These are phyloP conservation scores for Stentor coeruleus DNA, from an alignment of 73 alveolate genomes.

Conservation along the genomic window DNA sequence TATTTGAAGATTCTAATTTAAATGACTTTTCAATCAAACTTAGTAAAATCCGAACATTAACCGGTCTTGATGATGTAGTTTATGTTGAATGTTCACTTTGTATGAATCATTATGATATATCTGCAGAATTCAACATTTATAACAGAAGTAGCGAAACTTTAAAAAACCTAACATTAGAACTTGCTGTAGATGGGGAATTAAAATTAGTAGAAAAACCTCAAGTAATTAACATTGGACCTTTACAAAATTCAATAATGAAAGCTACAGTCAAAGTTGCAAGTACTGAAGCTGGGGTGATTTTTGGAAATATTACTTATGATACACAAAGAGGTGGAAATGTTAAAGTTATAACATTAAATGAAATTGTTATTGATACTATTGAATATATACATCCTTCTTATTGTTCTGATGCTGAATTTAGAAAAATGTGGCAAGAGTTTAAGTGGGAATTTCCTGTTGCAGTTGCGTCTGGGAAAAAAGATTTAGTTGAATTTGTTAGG, in stretches of 20 bases:
- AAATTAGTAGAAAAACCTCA: slow-evolving; percentile 87
- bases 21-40: slow-evolving; percentile 44
- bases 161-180: slow-evolving; percentile 73
- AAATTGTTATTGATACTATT: slow-evolving; percentile 80
- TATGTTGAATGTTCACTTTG: slow-evolving; percentile 86
- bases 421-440: slow-evolving; percentile 94
- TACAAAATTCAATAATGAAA: slow-evolving; percentile 55
- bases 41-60: slow-evolving; percentile 48
- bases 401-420: slow-evolving; percentile 76
- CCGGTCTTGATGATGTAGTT: slow-evolving; percentile 93
- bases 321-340: slow-evolving; percentile 79
- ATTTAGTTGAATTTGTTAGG: slow-evolving; percentile 54
- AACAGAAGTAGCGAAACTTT: slow-evolving; percentile 82
- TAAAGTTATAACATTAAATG: slow-evolving; percentile 72
- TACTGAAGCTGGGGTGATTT: slow-evolving; percentile 84
- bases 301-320: slow-evolving; percentile 86
- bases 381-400: slow-evolving; percentile 77
- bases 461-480: slow-evolving; percentile 61
- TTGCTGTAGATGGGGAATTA: slow-evolving; percentile 80
- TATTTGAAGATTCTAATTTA: slow-evolving; percentile 8
- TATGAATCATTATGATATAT: slow-evolving; percentile 77
- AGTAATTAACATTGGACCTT: slow-evolving; percentile 69
- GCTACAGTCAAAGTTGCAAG: slow-evolving; percentile 77
- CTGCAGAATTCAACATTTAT: slow-evolving; percentile 68
- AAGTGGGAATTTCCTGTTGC: slow-evolving; percentile 94